Conservation (phyloP, 768 basidiomycete species). For the Tricholoma sp. region DNA sequence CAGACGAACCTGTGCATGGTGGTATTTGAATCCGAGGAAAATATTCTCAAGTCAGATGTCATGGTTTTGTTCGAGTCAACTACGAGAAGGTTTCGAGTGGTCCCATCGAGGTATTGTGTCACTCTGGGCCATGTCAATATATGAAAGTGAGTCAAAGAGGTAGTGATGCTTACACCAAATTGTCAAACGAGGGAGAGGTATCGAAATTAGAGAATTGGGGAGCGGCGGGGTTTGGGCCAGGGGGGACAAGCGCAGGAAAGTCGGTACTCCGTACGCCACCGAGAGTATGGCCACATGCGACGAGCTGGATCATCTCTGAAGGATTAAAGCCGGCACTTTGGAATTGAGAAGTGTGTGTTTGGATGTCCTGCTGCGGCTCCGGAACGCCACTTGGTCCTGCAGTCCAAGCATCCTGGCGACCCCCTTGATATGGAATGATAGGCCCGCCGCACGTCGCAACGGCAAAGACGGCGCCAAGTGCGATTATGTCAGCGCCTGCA, state of each 20-base stretch:
- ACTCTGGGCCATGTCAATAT: slow-evolving; percentile 23
- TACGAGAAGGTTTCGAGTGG: slow-evolving; percentile 35
- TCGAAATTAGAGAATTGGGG: slow-evolving; percentile 35
- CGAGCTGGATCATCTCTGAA: slow-evolving; percentile 46
- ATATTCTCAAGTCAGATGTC: slow-evolving; percentile 36
- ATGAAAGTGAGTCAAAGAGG: background rate
- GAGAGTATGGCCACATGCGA: slow-evolving; percentile 47
- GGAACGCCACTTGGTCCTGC: slow-evolving; percentile 39
- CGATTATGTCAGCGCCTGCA: slow-evolving; percentile 41
- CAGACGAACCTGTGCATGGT: slow-evolving; percentile 33
- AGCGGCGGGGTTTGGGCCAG: slow-evolving; percentile 20
- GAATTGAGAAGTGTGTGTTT: slow-evolving; percentile 35
- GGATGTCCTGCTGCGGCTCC: slow-evolving; percentile 35
- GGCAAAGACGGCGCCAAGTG: slow-evolving; percentile 31
- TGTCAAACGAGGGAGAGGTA: slow-evolving; percentile 38
- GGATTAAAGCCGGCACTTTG: slow-evolving; percentile 37
- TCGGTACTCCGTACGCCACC: slow-evolving; percentile 43
- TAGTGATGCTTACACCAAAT: slow-evolving; percentile 29
- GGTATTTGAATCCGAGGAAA: slow-evolving; percentile 32
- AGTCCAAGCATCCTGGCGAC: slow-evolving; percentile 34
- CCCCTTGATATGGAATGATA: slow-evolving; percentile 34
- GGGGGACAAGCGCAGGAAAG: slow-evolving; percentile 39
- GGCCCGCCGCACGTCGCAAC: slow-evolving; percentile 44
- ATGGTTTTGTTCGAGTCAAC: slow-evolving; percentile 27
- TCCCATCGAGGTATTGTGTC: slow-evolving; percentile 34